These are phyloP conservation scores for Chytriomyces sp. DNA, from an alignment of 192 early-diverging fungal species.

Conservation along the genomic window DNA sequence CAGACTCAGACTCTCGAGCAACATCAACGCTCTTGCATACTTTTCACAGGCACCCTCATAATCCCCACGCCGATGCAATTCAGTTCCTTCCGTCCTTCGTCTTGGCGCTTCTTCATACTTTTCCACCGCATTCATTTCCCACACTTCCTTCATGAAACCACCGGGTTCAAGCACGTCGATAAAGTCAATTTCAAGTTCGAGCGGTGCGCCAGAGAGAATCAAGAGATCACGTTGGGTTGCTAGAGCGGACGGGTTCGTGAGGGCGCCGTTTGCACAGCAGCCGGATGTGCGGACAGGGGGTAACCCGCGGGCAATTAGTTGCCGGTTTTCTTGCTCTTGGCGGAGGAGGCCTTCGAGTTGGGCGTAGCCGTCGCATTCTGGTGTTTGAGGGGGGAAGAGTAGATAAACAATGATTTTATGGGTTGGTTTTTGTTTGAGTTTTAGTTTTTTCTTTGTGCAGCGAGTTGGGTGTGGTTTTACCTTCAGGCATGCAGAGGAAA, in stretches of 20 bases:
- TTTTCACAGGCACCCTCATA: constrained; percentile 48
- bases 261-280: constrained; percentile 48
- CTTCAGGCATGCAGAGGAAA: constrained; percentile 57
- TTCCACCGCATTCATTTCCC: constrained; percentile 58
- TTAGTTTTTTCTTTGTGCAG: no score
- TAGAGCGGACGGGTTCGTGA: constrained; percentile 12
- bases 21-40: constrained; percentile 52
- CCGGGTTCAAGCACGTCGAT: constrained; percentile 50
- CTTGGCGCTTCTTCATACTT: constrained; percentile 52
- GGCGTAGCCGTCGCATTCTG: constrained; percentile 48
- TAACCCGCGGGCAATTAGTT: constrained; percentile 38
- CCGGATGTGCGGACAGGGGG: constrained; percentile 45
- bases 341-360: constrained; percentile 57
- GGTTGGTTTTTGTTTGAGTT: no score
- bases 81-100: constrained; percentile 48
- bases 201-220: constrained; percentile 38
- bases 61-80: constrained; percentile 45
- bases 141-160: constrained; percentile 48
- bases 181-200: constrained; percentile 61
- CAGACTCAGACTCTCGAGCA: constrained; percentile 51
- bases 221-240: constrained; percentile 40
- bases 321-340: constrained; percentile 50
- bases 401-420: no score
- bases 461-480: not conserved
- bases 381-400: no score